These are phyloP conservation scores for Rhinocladiella similis DNA, from an alignment of 2,329 filamentous ascomycete species.

Conservation along the genomic window DNA sequence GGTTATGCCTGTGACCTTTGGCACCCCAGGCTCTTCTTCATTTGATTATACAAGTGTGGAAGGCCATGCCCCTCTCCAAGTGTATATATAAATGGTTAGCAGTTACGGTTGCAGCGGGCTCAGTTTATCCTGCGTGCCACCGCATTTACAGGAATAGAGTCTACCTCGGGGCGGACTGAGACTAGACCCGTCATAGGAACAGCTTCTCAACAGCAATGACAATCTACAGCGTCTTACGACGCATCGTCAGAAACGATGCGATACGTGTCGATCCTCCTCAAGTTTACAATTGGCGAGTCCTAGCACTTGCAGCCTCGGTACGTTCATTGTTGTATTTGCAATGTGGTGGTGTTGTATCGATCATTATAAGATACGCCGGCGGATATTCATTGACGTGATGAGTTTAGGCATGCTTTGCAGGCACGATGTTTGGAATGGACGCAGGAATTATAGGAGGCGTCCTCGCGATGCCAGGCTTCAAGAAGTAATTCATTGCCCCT, in stretches of 20 bases:
- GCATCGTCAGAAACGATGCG: conserved; percentile 66
- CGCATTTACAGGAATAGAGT: background rate
- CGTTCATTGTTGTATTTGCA: conserved; percentile 20
- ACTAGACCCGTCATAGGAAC: background rate
- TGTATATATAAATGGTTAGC: background rate
- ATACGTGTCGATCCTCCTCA: conserved; percentile 67
- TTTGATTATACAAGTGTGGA: background rate
- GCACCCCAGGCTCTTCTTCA: background rate
- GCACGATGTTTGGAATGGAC: conserved; percentile 66
- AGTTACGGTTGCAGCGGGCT: background rate
- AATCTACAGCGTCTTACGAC: background rate
- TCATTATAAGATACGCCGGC: too few relatives aligned
- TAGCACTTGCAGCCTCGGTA: conserved; percentile 61
- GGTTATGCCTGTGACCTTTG: background rate
- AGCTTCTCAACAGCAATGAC: background rate
- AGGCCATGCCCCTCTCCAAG: background rate
- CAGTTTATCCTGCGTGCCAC: background rate
- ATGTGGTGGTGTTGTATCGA: background rate
- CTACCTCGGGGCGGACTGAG: background rate
- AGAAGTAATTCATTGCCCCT: background rate
- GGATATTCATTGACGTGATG: background rate
- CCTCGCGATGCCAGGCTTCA: conserved; percentile 14
- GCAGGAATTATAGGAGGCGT: conserved; percentile 67
- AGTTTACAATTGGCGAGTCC: conserved; percentile 70
- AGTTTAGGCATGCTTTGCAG: conserved; percentile 63